Conservation (phyloP, 495 filamentous ascomycete species). For the Daldinia concentrica region DNA sequence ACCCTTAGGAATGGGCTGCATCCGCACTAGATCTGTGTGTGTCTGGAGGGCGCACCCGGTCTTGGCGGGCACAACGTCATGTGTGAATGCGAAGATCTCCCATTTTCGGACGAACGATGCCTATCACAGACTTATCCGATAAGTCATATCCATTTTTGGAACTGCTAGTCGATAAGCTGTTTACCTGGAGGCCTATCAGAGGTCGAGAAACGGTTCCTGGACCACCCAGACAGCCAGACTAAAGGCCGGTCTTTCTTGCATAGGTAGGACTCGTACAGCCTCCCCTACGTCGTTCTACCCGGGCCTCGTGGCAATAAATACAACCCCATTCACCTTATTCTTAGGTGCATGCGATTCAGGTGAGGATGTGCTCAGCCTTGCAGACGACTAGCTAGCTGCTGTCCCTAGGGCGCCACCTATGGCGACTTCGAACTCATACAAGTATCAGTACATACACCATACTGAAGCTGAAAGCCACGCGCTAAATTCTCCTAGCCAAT, state of each 20-base stretch:
- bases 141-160: constrained; percentile 39
- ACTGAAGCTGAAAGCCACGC: constrained; percentile 17
- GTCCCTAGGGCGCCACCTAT: constrained; percentile 24
- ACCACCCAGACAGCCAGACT: constrained; percentile 12
- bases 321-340: constrained; percentile 13
- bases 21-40: constrained; percentile 40
- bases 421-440: constrained; percentile 6
- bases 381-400: constrained; percentile 16
- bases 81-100: constrained; percentile 37
- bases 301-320: constrained; percentile 33
- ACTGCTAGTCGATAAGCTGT: constrained; percentile 29
- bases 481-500: constrained; percentile 15
- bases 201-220: constrained; percentile 12
- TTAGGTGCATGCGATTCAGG: constrained; percentile 13
- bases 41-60: constrained; percentile 30
- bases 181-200: constrained; percentile 31
- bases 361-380: constrained; percentile 30
- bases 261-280: constrained; percentile 14
- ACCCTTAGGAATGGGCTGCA: constrained; percentile 35
- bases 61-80: constrained; percentile 44
- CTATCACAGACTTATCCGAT: constrained; percentile 36
- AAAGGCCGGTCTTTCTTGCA: constrained; percentile 10
- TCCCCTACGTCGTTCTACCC: constrained; percentile 14
- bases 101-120: constrained; percentile 41
- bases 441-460: constrained; percentile 1